Evolutionary conservation across 305 asterid species (phyloP), one percentile per base, ranked within the genome.

Genomic region (Fraxinus ornus): DNA sequence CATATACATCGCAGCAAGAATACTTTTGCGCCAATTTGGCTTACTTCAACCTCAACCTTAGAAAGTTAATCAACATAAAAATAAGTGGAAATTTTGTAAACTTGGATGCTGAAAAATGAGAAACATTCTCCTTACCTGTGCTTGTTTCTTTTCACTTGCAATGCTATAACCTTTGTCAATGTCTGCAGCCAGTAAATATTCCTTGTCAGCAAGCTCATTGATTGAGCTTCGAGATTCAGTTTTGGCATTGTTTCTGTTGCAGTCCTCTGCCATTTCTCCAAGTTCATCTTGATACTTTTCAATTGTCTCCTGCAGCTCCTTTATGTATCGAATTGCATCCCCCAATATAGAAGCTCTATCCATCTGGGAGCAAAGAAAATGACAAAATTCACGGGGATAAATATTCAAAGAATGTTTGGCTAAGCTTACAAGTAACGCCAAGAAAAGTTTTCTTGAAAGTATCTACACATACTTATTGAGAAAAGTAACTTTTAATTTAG

Each of bases 281-380:
- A 95, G 91, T 84, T 92, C 93, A 5, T 82, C 86, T n/a, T 86
- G 57, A 64, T 80, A 89, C 21, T 75, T 84, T 49, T 87, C 78
- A 3, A 86, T 80, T 6, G 78, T 87, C 85, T 76, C 86, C 68
- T 82, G 47, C 75, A 94, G 83, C 85, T 95, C 95, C 86, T 84
- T 78, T 75, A 94, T 91, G 91, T 94, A 92, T 15, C 88, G 91
- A 37, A 89, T 84, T 19, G 98, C 97, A 86, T 95, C 98, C 35
- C 84, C 91, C 80, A 92, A 55, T 37, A 87, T 92, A 78, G 94
- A 39, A 7, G 82, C 83, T 85, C 79, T 90, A 84, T 95, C 97
- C 98, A 95, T 95, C 98, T 94, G 28, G 19, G 33, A 75, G 33
- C 85, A 81, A 79, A n/a, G 78, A 71, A 52, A 80, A 62, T 19